Evolutionary conservation across 2,329 filamentous ascomycete species (phyloP).

Genomic region (Helicocarpus griseus): DNA sequence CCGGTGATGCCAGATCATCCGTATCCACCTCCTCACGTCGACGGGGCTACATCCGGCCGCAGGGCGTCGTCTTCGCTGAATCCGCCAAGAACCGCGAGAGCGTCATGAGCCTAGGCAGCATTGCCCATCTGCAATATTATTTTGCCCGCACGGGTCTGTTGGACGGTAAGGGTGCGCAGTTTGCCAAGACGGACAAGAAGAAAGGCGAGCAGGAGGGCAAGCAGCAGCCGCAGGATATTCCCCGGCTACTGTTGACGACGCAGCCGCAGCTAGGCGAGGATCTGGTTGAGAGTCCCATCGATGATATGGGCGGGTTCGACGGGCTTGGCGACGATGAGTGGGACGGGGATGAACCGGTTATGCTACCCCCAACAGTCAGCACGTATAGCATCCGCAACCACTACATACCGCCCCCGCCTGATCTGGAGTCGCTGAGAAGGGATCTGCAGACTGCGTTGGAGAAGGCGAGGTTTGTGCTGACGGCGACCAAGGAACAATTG

Average conservation of each 20-base stretch:
- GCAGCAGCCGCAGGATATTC: slow-evolving; percentile 27
- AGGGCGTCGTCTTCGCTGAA: slow-evolving; percentile 79
- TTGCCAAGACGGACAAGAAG: slow-evolving; percentile 59
- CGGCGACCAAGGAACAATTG: slow-evolving; percentile 32
- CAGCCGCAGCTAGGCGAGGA: slow-evolving; percentile 32
- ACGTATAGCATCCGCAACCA: slow-evolving; percentile 85
- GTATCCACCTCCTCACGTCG: slow-evolving; percentile 42
- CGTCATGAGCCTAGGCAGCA: slow-evolving; percentile 91
- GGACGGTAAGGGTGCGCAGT: slow-evolving; percentile 83
- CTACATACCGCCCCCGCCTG: slow-evolving; percentile 72
- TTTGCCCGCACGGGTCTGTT: slow-evolving; percentile 89
- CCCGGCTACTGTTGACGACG: slow-evolving; percentile 30
- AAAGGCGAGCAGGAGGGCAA: slow-evolving; percentile 14
- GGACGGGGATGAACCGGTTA: slow-evolving; percentile 54
- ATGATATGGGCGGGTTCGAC: slow-evolving; percentile 21
- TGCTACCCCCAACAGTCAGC: slow-evolving; percentile 94
- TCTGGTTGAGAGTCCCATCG: slow-evolving; percentile 44
- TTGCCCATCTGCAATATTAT: slow-evolving; percentile 95
- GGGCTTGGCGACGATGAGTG: slow-evolving; percentile 40
- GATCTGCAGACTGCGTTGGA: slow-evolving; percentile 59
- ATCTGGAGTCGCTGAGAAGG: slow-evolving; percentile 65
- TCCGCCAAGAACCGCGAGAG: slow-evolving; percentile 86
- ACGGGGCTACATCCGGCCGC: slow-evolving; percentile 78
- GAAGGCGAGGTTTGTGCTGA: slow-evolving; percentile 58
- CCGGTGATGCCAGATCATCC: slow-evolving; percentile 34